Base-by-base conservation (phyloP, 2,329 filamentous ascomycete species). In the Emmonsiellopsis sp. region DNA sequence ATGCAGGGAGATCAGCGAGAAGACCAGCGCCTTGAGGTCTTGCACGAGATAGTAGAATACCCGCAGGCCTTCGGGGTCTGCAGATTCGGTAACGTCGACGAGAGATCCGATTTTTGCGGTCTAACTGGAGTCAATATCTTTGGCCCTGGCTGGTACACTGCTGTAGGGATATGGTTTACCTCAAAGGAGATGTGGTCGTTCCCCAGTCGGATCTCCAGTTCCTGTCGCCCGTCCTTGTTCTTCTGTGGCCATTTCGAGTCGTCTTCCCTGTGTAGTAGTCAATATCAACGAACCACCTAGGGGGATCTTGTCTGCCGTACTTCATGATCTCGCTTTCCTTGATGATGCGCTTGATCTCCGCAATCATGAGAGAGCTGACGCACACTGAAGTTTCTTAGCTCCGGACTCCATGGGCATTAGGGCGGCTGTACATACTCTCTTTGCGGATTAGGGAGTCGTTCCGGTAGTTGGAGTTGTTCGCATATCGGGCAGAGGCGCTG, bases 31-130 rank as follows among this genome's bases (percentile, higher is more conserved):
- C 74, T 97, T 98, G 31, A 98, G 75, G 67, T 98, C 93, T 68
- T 98, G 93, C 5, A 97, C 92, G 6, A 98, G 84, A 67, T 98
- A 98, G 77, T 98, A 98, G 72, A 98, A 98, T 2, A 98, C 93
- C 49, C 93, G 84, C 10, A 98, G 81, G 33, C 93, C 93, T 72
- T 98, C 93, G 1, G 93, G 93, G 66, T 98, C 93, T 50, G 88
- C 86, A 2, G 91, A 96, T 67, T 97, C 93, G 49, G 90, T 94
- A 55, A 98, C 93, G 67, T 98, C 93, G 61, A 95, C 91, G 49
- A 98, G 76, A 7, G 93, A 97, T 56, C 93, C 93, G 61, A 98
- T 97, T 74, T 98, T 98, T 37, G 93, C 93, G 33, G 93, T 98
- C 91, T 96, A 59, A 44, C 36, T 11, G 17, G 13, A 44, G 33